Percentiles rank a stretch among this genome's conserved stretches.
These are phyloP conservation scores for Citrullus mucosospermus DNA, from an alignment of 306 rosid genomes.

Conservation along the genomic window DNA sequence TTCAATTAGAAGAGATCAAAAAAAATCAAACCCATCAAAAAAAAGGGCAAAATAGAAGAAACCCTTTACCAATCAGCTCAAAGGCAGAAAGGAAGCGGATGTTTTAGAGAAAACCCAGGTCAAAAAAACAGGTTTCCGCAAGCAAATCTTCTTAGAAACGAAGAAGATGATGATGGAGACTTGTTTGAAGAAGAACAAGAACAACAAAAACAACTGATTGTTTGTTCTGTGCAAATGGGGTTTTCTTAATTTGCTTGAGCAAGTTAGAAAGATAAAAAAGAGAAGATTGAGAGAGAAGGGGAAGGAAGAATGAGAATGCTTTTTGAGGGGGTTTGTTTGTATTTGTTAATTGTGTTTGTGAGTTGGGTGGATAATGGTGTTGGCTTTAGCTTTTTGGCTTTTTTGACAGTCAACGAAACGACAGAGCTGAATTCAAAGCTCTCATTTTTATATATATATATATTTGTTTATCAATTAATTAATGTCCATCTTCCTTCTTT, in stretches of 20 bases:
- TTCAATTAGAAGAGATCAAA: background rate
- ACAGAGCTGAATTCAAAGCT: slow-evolving; percentile 11
- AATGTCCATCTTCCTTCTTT: background rate
- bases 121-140: background rate
- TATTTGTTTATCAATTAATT: background rate
- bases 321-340: background rate
- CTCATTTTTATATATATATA: slow-evolving; percentile 2
- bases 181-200: background rate
- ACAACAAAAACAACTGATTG: background rate
- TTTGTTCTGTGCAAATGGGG: background rate
- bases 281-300: background rate
- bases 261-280: background rate
- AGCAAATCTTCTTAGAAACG: background rate
- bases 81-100: background rate
- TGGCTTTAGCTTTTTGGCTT: slow-evolving; percentile 3
- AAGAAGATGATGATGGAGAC: background rate
- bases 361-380: slow-evolving; percentile 10
- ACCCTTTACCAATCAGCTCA: slow-evolving; percentile 9
- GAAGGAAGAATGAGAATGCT: background rate
- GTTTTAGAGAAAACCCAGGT: background rate
- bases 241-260: background rate
- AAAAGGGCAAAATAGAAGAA: background rate
- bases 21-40: background rate
- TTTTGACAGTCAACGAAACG: slow-evolving; percentile 26
- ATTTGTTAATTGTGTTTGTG: slow-evolving; percentile 16